phyloP scores from a whole-genome alignment of 305 asterid genomes.

The Fraxinus baroniana region DNA sequence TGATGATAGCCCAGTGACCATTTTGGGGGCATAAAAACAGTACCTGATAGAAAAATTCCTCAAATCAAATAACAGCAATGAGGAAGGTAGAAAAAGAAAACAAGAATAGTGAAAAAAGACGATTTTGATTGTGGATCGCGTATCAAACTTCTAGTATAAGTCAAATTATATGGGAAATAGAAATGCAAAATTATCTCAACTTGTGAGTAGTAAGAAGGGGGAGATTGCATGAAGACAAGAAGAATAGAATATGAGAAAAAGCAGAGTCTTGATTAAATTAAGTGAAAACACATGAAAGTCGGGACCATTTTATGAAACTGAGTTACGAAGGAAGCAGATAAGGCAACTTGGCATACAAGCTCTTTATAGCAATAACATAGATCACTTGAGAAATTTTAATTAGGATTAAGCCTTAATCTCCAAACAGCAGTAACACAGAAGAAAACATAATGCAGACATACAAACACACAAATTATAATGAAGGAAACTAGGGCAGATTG shows the following conservation, averaged over 20 bases:
- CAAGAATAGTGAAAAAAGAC: neutral
- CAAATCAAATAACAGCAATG: constrained; percentile 10
- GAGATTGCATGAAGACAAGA: neutral
- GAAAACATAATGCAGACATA: neutral
- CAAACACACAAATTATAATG: neutral
- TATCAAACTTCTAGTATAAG: neutral
- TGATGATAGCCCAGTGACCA: constrained; percentile 99
- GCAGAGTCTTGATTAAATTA: neutral
- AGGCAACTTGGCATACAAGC: neutral
- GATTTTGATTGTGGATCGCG: neutral
- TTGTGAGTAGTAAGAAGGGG: neutral
- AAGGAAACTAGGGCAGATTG: neutral
- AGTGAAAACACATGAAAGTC: neutral
- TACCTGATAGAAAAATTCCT: constrained; percentile 50
- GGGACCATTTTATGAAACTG: neutral
- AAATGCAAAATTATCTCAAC: neutral
- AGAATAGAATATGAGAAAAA: neutral
- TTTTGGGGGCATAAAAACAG: constrained; percentile 94
- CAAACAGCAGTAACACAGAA: neutral
- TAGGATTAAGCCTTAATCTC: neutral
- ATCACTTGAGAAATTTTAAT: neutral
- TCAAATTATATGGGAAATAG: neutral
- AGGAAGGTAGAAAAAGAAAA: neutral
- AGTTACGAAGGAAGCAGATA: neutral
- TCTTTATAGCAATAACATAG: neutral